Conservation (phyloP, 306 rosid species). For the Cucumis sativus region Cucumber_9930_V3 NC_026657.2:30917501-30918000, state of each 20-base stretch:
- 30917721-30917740: conserved; percentile 98
- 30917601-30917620: conserved; percentile 29
- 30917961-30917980: background rate
- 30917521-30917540: conserved; percentile 97
- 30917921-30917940: background rate
- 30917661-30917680: background rate
- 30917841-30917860: conserved; percentile 89
- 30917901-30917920: background rate
- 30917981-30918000: background rate
- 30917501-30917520: conserved; percentile 97
- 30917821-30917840: conserved; percentile 95
- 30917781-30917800: conserved; percentile 93
- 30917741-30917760: conserved; percentile 97
- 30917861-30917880: conserved; percentile 2
- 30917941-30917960: background rate
- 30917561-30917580: conserved; percentile 88
- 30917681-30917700: conserved; percentile 29
- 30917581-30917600: conserved; percentile 94
- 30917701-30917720: conserved; percentile 95
- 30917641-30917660: background rate
- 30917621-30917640: background rate
- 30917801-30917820: conserved; percentile 87
- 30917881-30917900: background rate
- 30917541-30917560: conserved; percentile 93
- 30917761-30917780: conserved; percentile 98